These are phyloP conservation scores for Ceratobasidium theobromae DNA, from an alignment of 1,284 basidiomycete genomes.

Conservation along the genomic window DNA sequence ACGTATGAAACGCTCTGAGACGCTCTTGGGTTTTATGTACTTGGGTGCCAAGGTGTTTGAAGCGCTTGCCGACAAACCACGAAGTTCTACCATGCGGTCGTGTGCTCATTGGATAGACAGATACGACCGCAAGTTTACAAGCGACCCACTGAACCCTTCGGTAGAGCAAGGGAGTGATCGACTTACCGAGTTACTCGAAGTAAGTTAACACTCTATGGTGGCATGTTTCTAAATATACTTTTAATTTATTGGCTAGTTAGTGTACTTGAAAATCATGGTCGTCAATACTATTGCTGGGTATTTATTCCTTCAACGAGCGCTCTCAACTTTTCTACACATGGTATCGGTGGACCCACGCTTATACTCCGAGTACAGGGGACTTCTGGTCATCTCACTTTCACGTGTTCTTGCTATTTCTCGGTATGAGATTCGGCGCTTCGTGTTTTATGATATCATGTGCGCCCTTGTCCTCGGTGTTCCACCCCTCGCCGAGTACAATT, in stretches of 20 bases:
- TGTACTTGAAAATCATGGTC: constrained; percentile 1
- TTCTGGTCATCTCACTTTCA: not conserved
- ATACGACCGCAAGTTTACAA: not conserved
- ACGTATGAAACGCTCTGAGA: not conserved
- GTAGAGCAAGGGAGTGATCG: not conserved
- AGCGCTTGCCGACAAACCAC: not conserved
- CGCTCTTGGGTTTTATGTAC: not conserved
- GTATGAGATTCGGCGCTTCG: constrained; percentile 20
- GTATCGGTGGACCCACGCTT: not conserved
- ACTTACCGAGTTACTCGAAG: constrained; percentile 11
- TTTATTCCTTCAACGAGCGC: not conserved
- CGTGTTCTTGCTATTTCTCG: not conserved
- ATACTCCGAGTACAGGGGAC: not conserved
- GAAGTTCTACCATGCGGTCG: not conserved
- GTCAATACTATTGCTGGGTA: constrained; percentile 4
- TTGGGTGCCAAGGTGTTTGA: constrained; percentile 6
- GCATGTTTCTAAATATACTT: not conserved
- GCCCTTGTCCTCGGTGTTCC: not conserved
- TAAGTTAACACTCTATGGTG: not conserved
- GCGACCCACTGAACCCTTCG: not conserved
- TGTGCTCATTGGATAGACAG: constrained; percentile 3
- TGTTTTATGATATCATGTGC: constrained; percentile 9
- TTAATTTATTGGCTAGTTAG: not conserved
- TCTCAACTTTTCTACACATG: not conserved
- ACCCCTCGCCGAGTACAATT: constrained; percentile 5